Evolutionary conservation across 2,329 filamentous ascomycete genomes (phyloP), one percentile per base, ranked within the genome.

Genomic region (Calonectria pseudoreteaudii): DNA sequence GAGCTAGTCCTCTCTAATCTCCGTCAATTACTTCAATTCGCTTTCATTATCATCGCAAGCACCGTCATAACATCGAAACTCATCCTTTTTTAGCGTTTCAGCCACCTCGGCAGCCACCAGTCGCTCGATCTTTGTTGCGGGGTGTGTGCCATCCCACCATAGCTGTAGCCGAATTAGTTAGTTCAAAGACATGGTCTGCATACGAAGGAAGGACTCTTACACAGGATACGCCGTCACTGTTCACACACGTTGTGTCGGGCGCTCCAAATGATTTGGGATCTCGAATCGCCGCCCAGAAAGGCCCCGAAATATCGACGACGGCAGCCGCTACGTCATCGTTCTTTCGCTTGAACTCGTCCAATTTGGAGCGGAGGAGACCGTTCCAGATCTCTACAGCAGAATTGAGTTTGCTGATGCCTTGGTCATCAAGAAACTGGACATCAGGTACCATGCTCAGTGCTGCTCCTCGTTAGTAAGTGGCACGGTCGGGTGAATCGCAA

Each of bases 21-120:
- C n/a, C 1, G 4, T 14, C 28, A 9, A 44, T 60, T 47, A 49
- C 44, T 34, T 70, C 14, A 69, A 38, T 26, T 69, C 67, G 11
- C 6, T 26, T 4, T 44, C 18, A 3, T 38, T 20, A 11, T 28
- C 38, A 9, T 30, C 38, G 28, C 68, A 70, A 10, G 30, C 44
- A 4, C 44, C 50, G 18, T 47, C 64, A 30, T 64, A 62, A 10
- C 70, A 72, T 28, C 31, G 49, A 16, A 72, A 72, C 23, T 52
- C 31, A 1, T 64, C 30, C 8, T 28, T 30, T 8, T 62, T 31
- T 18, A 72, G 26, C 16, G 28, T 62, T 1, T 72, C 34, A 4
- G 64, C 53, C 20, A 72, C 70, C 64, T 72, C 53, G n/a, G 65
- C 70, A 16, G 70, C 70, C 10, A 72, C 44, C 4, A 72, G 70